These are phyloP conservation scores for Chenopodium quinoa DNA, from an alignment of 148 eudicot genomes.

Conservation along the genomic window DNA sequence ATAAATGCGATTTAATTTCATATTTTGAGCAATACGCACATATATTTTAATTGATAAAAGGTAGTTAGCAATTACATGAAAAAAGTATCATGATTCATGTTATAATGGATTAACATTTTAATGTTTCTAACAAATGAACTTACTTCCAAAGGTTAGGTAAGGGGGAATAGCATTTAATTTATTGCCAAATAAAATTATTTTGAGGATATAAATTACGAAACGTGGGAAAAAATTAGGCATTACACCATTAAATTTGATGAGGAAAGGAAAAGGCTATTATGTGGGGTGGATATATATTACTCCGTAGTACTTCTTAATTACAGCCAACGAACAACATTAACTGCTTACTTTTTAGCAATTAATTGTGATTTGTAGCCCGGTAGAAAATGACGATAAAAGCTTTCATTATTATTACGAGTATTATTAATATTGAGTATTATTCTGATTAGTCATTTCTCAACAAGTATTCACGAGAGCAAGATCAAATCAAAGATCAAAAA, in stretches of 20 bases:
- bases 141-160: not conserved
- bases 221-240: conserved; percentile 17
- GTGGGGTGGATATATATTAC: conserved; percentile 6
- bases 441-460: not conserved
- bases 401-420: not conserved
- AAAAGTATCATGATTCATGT: not conserved
- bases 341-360: conserved; percentile 14
- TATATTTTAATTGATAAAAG: no score
- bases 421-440: no score
- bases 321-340: conserved; percentile 18
- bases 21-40: no score
- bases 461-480: not conserved
- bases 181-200: not conserved
- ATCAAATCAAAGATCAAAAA: not conserved
- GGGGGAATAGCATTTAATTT: not conserved
- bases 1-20: no score
- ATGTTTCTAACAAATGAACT: no score
- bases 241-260: conserved; percentile 1
- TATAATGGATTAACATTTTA: not conserved
- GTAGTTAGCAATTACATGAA: no score
- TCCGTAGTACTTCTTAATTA: not conserved
- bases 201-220: not conserved
- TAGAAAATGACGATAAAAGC: conserved; percentile 13
- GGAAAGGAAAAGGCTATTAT: not conserved
- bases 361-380: not conserved